These are phyloP conservation scores for Leishmania turanica DNA, from an alignment of 208 protist genomes.

Conservation along the genomic window DNA sequence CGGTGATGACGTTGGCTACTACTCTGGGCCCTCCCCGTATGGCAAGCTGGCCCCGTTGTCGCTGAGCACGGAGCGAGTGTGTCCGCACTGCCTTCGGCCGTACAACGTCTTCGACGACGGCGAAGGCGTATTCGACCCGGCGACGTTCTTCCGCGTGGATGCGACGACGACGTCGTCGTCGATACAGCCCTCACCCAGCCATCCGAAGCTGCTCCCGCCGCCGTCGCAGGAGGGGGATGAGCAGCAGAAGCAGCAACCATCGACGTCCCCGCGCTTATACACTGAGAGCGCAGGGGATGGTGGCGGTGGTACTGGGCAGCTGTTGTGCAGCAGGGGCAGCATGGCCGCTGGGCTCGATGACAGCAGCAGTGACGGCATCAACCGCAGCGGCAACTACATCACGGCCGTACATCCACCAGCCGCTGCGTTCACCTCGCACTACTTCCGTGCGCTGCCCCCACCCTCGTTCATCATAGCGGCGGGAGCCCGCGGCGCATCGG, in stretches of 20 bases:
- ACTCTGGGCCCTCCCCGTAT: constrained; percentile 5
- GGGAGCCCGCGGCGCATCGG: constrained; percentile 6
- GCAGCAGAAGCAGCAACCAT: constrained; percentile 11
- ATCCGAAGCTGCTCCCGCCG: constrained; percentile 2
- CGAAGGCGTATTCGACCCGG: constrained; percentile 8
- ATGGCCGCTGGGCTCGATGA: constrained; percentile 2
- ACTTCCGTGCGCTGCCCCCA: constrained; percentile 61
- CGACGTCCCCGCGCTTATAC: not conserved
- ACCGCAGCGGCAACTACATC: constrained; percentile 3
- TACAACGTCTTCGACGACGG: constrained; percentile 23
- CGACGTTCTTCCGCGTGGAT: constrained; percentile 12
- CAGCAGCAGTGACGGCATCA: not conserved
- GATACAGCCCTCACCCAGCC: not conserved
- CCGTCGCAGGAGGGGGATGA: not conserved
- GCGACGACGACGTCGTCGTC: not conserved
- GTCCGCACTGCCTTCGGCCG: constrained; percentile 40
- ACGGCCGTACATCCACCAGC: constrained; percentile 1
- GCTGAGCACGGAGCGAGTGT: constrained; percentile 35
- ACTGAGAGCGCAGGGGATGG: not conserved
- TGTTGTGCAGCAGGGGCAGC: constrained; percentile 5
- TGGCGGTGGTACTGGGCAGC: not conserved
- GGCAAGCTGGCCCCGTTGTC: constrained; percentile 23
- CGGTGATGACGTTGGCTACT: not conserved
- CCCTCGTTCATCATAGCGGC: constrained; percentile 19
- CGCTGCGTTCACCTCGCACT: constrained; percentile 49